Evolutionary conservation across 192 early-diverging fungal genomes (phyloP).

Genomic region (Diversispora epigaea): DNA sequence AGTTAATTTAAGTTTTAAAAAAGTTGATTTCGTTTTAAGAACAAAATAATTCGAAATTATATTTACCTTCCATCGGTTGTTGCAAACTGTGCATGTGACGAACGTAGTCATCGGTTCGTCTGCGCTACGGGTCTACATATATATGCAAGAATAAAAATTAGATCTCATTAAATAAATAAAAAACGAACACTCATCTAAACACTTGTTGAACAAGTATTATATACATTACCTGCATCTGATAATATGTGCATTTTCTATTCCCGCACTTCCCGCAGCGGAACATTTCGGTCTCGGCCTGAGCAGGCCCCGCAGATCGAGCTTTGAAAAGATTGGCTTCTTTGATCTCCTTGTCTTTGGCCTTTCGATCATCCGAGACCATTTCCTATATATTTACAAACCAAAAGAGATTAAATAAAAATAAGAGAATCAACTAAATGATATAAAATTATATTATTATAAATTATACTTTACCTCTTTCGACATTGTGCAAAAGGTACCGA

Average conservation of each 20-base stretch:
- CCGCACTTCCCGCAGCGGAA: conserved; percentile 95
- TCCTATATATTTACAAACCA: conserved; percentile 49
- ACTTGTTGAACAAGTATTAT: background rate
- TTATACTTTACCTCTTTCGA: conserved; percentile 49
- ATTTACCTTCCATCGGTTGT: conserved; percentile 78
- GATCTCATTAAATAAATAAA: background rate
- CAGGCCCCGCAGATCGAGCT: conserved; percentile 71
- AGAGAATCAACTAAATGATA: background rate
- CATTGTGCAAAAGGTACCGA: conserved; percentile 75
- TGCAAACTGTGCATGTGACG: conserved; percentile 86
- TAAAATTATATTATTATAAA: background rate
- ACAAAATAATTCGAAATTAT: background rate
- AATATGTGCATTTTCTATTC: conserved; percentile 82
- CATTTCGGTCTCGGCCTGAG: conserved; percentile 84
- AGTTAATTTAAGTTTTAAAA: no score
- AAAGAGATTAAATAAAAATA: background rate
- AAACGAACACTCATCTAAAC: background rate
- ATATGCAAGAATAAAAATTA: background rate
- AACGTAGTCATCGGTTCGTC: conserved; percentile 99
- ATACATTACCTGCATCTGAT: conserved; percentile 75
- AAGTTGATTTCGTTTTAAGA: no score
- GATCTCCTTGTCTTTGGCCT: conserved; percentile 67
- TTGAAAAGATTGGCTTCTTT: conserved; percentile 72
- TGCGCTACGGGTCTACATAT: conserved; percentile 78
- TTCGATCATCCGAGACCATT: conserved; percentile 88